Evolutionary conservation across 1,139 yeast species (phyloP).

Genomic region (Sugiyamaella sp.): DNA sequence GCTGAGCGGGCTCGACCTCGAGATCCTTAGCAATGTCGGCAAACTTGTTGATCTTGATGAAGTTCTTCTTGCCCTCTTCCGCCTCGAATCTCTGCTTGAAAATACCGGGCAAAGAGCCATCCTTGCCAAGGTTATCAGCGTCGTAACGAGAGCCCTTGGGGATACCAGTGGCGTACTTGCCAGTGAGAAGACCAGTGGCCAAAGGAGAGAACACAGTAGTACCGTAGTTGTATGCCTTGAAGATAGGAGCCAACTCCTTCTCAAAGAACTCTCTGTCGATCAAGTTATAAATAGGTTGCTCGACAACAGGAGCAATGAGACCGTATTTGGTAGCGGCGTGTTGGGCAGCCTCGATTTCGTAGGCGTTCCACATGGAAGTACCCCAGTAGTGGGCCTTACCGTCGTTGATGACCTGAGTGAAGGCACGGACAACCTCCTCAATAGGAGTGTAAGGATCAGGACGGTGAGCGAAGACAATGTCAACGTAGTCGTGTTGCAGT

Average conservation of each 20-base stretch:
- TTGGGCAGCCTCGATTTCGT: conserved; percentile 43
- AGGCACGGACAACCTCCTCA: conserved; percentile 55
- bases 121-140: conserved; percentile 18
- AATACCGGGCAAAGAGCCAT: conserved; percentile 24
- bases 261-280: conserved; percentile 40
- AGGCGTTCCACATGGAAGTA: conserved; percentile 44
- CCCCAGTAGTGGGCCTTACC: conserved; percentile 46
- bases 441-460: conserved; percentile 51
- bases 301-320: conserved; percentile 42
- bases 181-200: conserved; percentile 42
- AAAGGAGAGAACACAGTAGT: conserved; percentile 43
- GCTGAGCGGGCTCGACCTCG: conserved; percentile 37
- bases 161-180: conserved; percentile 38
- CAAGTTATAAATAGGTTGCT: conserved; percentile 42
- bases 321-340: conserved; percentile 42
- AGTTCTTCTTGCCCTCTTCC: conserved; percentile 34
- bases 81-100: conserved; percentile 29
- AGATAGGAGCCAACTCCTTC: conserved; percentile 40
- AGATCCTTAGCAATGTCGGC: conserved; percentile 37
- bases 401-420: conserved; percentile 45
- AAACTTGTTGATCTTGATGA: conserved; percentile 35
- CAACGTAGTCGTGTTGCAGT: conserved; percentile 50
- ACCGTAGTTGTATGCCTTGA: conserved; percentile 41
- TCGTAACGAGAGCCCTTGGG: conserved; percentile 36
- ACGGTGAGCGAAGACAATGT: conserved; percentile 49